Base-by-base conservation (phyloP, 176 grass and related monocot species). In the Oryza officinalis region DNA sequence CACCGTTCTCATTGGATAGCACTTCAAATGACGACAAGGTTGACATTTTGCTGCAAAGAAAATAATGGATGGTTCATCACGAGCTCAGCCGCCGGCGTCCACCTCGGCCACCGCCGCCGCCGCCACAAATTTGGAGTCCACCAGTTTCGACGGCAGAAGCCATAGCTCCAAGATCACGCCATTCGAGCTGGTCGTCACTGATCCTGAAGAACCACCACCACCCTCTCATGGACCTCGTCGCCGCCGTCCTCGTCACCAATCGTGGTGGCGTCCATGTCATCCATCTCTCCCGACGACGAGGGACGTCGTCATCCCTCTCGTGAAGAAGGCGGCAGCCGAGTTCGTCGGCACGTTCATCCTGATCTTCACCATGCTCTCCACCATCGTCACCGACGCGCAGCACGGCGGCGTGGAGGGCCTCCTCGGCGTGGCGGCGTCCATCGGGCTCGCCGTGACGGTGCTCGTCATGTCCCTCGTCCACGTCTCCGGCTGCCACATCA, bases 281-380 rank as follows among this genome's bases (percentile, higher is more conserved):
- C 14, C 13, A 18, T 14, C 45, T 2, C 13, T 14, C 45, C 13
- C 13, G 13, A 3, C 12, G 45, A 1, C 8, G 45, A 14, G 15
- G 45, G 17, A 54, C 15, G 4, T 5, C 49, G 50, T 57, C 35
- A 37, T 37, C 4, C 22, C 54, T 0, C 57, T 60, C 7, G 14
- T 10, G 22, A 60, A 61, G 57, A 61, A 91, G 86, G 18, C 83
- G 14, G 74, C 64, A 1, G 78, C 92, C 27, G 92, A 90, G 79
- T 91, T 94, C 59, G 30, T 94, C 27, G 92, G 86, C 74, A 90
- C 88, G 35, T 91, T 90, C 80, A 83, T 94, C 47, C 81, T 94
- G 23, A 88, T 94, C 41, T 94, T 94, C 67, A 43, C 85, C 17
- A 88, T 89, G 30, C 47, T 86, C 0, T 89, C 92, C 9, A 81